Evolutionary conservation across 2,329 filamentous ascomycete species (phyloP).

Genomic region (Neofusicoccum umdonicola): DNA sequence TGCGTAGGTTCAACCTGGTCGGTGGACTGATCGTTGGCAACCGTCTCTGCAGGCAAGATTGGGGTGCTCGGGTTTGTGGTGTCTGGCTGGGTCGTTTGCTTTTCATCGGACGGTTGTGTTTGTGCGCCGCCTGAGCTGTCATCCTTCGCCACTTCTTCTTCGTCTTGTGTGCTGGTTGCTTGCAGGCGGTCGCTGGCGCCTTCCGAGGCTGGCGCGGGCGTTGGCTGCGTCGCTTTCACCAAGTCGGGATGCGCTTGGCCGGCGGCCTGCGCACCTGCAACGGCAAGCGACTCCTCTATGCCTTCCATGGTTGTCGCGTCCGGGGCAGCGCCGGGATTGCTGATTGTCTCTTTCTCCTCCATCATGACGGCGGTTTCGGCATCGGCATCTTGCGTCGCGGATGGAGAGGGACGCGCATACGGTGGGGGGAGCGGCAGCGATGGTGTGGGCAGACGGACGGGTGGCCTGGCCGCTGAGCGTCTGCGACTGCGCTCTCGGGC

Average conservation of each 20-base stretch:
- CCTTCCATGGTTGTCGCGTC: conserved; percentile 9
- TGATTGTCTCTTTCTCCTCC: conserved; percentile 16
- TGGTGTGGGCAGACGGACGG: neutral
- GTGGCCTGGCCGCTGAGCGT: neutral
- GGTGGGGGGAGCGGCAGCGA: neutral
- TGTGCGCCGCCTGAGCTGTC: conserved; percentile 5
- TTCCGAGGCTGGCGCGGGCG: conserved; percentile 9
- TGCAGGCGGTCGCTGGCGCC: neutral
- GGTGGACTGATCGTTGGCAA: neutral
- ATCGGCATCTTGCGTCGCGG: conserved; percentile 19
- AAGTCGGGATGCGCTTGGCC: neutral
- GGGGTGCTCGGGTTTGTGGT: neutral
- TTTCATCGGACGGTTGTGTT: conserved; percentile 9
- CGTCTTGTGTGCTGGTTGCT: neutral
- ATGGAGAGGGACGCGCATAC: conserved; percentile 12
- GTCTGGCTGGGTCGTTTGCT: conserved; percentile 1
- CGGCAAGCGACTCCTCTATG: neutral
- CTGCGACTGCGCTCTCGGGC: conserved; percentile 1
- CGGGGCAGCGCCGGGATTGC: neutral
- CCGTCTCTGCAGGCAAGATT: neutral
- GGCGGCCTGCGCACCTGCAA: neutral
- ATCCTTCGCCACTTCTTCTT: conserved; percentile 1
- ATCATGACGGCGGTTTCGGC: conserved; percentile 19
- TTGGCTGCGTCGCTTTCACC: neutral
- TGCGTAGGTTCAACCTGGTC: neutral